A percentile compares a stretch with the other conserved stretches of the same genome.
phyloP scores from a whole-genome alignment of 495 filamentous ascomycete species.

The Trypethelium eluteriae region DNA sequence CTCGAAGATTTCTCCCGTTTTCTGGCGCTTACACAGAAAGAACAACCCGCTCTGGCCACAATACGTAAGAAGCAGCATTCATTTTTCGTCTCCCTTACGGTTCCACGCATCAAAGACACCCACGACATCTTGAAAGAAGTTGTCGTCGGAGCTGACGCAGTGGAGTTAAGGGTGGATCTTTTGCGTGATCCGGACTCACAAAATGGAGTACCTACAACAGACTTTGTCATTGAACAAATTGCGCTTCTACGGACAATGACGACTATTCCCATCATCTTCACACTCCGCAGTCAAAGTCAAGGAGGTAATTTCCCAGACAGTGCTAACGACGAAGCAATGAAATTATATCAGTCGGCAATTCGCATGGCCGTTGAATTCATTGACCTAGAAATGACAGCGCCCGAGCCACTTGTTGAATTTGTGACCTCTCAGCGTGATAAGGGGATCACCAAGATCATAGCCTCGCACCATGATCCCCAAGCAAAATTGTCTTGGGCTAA shows the following conservation, averaged over 20 bases:
- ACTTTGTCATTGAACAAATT: conserved; percentile 75
- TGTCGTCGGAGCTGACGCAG: conserved; percentile 80
- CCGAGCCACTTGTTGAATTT: conserved; percentile 58
- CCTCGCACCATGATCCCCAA: conserved; percentile 86
- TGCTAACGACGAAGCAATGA: conserved; percentile 56
- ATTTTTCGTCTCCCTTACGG: conserved; percentile 88
- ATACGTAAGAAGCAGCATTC: conserved; percentile 66
- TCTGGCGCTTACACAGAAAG: conserved; percentile 63
- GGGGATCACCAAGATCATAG: conserved; percentile 74
- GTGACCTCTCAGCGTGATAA: conserved; percentile 53
- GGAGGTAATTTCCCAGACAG: conserved; percentile 83
- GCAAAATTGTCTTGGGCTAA: conserved; percentile 77
- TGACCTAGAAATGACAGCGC: conserved; percentile 86
- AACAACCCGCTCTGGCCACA: conserved; percentile 52
- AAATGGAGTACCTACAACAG: conserved; percentile 53
- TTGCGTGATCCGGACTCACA: conserved; percentile 61
- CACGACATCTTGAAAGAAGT: conserved; percentile 60
- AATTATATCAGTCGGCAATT: conserved; percentile 70
- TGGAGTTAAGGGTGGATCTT: conserved; percentile 90
- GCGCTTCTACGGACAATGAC: conserved; percentile 66
- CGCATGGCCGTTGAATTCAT: conserved; percentile 83
- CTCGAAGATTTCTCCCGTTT: conserved; percentile 76
- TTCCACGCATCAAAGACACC: conserved; percentile 60
- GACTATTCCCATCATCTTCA: conserved; percentile 89
- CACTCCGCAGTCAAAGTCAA: conserved; percentile 75